Evolutionary conservation across 176 grass and related monocot genomes (phyloP).

Genomic region (Guadua angustifolia): DNA sequence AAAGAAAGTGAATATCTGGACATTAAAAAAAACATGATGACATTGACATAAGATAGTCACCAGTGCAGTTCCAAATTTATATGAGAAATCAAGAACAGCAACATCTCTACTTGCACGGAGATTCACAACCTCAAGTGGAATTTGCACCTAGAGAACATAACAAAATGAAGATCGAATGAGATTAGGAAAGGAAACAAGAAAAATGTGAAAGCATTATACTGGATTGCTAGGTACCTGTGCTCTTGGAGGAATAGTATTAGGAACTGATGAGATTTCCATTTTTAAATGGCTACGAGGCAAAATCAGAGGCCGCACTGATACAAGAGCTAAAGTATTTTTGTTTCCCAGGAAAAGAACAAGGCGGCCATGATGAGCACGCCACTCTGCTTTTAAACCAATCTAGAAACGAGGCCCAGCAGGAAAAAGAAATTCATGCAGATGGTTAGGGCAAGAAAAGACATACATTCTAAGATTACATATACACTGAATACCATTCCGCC

Average conservation of each 20-base stretch:
- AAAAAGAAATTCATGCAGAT: slow-evolving; percentile 5
- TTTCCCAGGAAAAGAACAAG: slow-evolving; percentile 95
- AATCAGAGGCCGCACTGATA: slow-evolving; percentile 66
- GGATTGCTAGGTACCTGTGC: slow-evolving; percentile 70
- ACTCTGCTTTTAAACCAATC: slow-evolving; percentile 98
- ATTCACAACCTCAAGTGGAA: slow-evolving; percentile 87
- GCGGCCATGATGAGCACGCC: slow-evolving; percentile 86
- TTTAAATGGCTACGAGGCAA: slow-evolving; percentile 88
- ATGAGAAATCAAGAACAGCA: slow-evolving; percentile 98
- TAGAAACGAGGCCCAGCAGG: slow-evolving; percentile 39
- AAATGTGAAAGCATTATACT: slow-evolving; percentile 22
- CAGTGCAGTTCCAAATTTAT: slow-evolving; percentile 76
- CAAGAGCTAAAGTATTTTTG: slow-evolving; percentile 88
- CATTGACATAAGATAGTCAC: slow-evolving; percentile 42
- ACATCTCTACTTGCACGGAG: slow-evolving; percentile 93
- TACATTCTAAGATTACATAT: background rate
- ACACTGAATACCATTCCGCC: background rate
- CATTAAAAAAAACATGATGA: slow-evolving; percentile 18
- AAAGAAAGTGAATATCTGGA: slow-evolving; percentile 13
- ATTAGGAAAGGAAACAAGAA: slow-evolving; percentile 7
- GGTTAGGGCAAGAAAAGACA: slow-evolving; percentile 23
- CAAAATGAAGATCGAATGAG: slow-evolving; percentile 17
- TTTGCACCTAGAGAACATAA: slow-evolving; percentile 77
- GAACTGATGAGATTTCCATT: slow-evolving; percentile 79
- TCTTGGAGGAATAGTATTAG: slow-evolving; percentile 94